Percentiles rank a stretch among this genome's conserved stretches.
phyloP scores from a whole-genome alignment of 768 basidiomycete species.

The Termitomyces sp. region DNA sequence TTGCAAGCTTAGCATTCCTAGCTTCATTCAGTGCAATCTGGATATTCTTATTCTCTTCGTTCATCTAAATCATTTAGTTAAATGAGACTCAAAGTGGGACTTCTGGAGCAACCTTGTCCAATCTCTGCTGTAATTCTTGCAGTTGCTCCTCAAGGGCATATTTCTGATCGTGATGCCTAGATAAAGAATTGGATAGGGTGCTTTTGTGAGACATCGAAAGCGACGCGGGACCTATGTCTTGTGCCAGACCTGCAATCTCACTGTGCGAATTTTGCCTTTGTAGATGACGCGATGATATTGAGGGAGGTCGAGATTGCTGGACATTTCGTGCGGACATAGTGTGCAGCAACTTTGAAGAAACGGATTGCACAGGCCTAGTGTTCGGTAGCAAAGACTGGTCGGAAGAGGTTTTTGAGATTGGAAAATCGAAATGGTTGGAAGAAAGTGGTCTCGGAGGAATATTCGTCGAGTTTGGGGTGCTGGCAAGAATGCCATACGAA shows the following conservation, averaged over 20 bases:
- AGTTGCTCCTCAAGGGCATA: constrained; percentile 18
- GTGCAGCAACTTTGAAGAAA: neutral
- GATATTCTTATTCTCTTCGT: constrained; percentile 40
- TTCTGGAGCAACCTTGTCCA: constrained; percentile 38
- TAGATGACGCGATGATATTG: constrained; percentile 4
- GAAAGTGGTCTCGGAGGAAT: neutral
- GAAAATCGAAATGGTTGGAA: neutral
- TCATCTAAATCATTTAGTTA: constrained; percentile 32
- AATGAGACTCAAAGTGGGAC: constrained; percentile 4
- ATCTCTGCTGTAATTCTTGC: constrained; percentile 26
- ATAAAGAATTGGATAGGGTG: neutral
- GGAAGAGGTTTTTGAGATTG: neutral
- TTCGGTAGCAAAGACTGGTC: neutral
- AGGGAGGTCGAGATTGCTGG: constrained; percentile 10
- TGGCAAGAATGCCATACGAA: constrained; percentile 38
- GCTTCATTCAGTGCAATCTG: constrained; percentile 41
- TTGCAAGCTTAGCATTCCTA: constrained; percentile 44
- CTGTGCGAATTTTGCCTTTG: neutral
- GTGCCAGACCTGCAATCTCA: neutral
- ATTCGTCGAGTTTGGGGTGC: constrained; percentile 1
- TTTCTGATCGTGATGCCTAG: neutral
- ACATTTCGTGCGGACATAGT: neutral
- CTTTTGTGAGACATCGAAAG: neutral
- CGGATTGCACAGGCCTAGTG: neutral
- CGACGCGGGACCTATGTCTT: neutral